phyloP scores from a whole-genome alignment of 495 filamentous ascomycete species.

The Lasiosphaeria hispida region DNA sequence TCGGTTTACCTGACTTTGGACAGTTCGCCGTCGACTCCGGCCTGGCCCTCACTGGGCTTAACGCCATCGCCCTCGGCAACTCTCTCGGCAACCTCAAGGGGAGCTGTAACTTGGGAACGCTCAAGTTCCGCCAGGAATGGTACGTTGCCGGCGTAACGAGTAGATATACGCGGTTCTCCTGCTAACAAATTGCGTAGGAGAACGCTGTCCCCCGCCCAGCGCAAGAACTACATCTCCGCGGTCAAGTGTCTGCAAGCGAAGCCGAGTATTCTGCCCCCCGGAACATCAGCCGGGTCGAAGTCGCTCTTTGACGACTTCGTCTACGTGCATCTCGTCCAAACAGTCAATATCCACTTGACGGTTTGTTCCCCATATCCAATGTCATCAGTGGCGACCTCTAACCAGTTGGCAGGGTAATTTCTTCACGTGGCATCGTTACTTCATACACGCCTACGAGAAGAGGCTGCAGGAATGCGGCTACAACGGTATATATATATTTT shows the following conservation, averaged over 20 bases:
- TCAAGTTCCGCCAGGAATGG: constrained; percentile 30
- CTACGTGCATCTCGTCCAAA: constrained; percentile 62
- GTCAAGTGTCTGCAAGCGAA: constrained; percentile 59
- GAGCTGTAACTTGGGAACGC: constrained; percentile 19
- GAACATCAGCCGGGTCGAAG: constrained; percentile 27
- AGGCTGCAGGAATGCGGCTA: constrained; percentile 69
- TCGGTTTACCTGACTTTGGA: constrained; percentile 14
- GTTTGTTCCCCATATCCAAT: constrained; percentile 8
- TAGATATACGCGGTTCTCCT: too few relatives aligned
- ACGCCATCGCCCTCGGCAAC: constrained; percentile 20
- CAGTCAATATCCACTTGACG: constrained; percentile 56
- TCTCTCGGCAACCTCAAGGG: constrained; percentile 16
- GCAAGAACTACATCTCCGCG: constrained; percentile 58
- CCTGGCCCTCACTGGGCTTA: constrained; percentile 22
- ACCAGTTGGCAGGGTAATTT: constrained; percentile 50
- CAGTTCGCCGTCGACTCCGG: constrained; percentile 24
- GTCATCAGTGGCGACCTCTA: constrained; percentile 2
- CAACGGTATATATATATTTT: constrained; percentile 35
- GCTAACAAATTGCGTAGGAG: constrained; percentile 37
- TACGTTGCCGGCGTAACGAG: neutral
- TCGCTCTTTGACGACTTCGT: constrained; percentile 62
- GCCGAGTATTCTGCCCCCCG: constrained; percentile 39
- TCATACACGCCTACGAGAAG: constrained; percentile 60
- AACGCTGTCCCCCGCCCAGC: constrained; percentile 44
- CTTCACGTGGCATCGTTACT: constrained; percentile 69